Evolutionary conservation across 208 protist species (phyloP).

Genomic region (Wallacemonas collosoma): DNA sequence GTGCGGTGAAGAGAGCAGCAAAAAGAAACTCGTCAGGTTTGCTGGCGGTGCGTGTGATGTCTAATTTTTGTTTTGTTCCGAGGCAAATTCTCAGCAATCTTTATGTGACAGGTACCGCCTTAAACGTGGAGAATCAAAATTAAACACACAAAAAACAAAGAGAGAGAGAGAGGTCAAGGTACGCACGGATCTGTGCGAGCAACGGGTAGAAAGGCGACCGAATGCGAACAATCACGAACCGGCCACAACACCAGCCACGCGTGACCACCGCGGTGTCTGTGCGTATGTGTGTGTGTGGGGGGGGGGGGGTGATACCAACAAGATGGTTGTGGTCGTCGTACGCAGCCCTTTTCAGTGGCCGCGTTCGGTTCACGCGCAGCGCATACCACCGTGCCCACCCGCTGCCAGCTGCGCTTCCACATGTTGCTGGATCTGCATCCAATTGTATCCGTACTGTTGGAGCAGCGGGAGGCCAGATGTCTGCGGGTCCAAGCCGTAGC

Average conservation of each 20-base stretch:
- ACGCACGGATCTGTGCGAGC: not conserved
- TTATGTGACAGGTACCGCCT: not conserved
- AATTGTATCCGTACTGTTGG: constrained; percentile 52
- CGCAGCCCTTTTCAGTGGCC: no score
- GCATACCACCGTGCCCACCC: constrained; percentile 2
- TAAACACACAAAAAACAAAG: not conserved
- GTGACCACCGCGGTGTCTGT: no score
- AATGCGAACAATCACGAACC: no score
- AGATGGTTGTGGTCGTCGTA: no score
- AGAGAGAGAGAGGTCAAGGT: not conserved
- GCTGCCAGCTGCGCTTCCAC: not conserved
- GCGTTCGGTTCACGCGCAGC: not conserved
- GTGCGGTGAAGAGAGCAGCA: no score
- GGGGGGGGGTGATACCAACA: no score
- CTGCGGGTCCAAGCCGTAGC: constrained; percentile 50
- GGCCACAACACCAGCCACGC: no score
- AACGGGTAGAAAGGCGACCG: no score
- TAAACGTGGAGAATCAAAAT: constrained; percentile 2
- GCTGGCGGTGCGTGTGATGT: no score
- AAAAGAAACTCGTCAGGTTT: no score
- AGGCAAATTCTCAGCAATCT: not conserved
- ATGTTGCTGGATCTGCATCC: constrained; percentile 41
- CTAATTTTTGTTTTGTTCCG: no score
- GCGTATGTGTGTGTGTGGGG: no score
- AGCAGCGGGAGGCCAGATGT: constrained; percentile 55